Conservation (phyloP, 176 grass and related monocot genomes). For the Rhynchospora pubera region DNA sequence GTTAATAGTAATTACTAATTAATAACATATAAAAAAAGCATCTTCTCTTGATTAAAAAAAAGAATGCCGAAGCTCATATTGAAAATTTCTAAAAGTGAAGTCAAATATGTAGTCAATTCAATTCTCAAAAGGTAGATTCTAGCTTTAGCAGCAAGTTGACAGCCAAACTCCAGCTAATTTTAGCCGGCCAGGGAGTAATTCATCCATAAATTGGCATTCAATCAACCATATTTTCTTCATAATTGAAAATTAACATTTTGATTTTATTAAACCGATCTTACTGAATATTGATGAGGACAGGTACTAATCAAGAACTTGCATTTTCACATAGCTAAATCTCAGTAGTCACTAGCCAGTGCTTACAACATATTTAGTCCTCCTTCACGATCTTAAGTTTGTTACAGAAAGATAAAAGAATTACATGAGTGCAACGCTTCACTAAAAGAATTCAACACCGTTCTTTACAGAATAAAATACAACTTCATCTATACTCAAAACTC, state of each 20-base stretch:
- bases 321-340: neutral
- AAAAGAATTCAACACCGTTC: neutral
- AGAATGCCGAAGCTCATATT: no score
- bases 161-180: neutral
- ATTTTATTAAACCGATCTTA: neutral
- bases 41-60: no score
- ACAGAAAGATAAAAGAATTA: neutral
- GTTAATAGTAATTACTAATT: neutral
- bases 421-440: neutral
- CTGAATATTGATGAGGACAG: neutral
- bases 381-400: neutral
- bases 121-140: neutral
- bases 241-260: neutral
- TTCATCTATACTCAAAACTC: neutral
- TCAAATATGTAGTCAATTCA: neutral
- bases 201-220: neutral
- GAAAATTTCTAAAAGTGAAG: neutral
- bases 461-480: slow-evolving; percentile 1
- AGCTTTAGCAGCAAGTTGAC: slow-evolving; percentile 4
- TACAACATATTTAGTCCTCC: neutral
- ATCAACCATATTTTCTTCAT: neutral
- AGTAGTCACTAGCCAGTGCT: neutral
- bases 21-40: neutral
- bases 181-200: neutral
- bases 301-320: neutral